Percentiles rank a stretch among this genome's conserved stretches.
These are phyloP conservation scores for Candida sp. DNA, from an alignment of 1,139 yeast genomes.

Conservation along the genomic window DNA sequence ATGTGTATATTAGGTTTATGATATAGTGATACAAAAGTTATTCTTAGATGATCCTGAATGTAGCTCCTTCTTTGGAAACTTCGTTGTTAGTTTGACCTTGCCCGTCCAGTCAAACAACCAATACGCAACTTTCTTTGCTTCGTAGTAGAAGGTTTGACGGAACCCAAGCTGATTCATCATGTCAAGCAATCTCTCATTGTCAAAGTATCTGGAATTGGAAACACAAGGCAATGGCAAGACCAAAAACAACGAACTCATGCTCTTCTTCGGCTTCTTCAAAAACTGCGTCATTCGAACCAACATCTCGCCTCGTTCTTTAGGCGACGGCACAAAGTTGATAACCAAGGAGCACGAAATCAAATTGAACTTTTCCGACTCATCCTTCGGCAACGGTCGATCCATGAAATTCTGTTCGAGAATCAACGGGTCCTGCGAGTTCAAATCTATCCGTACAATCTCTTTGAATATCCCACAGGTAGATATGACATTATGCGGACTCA, in stretches of 20 bases:
- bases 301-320: constrained; percentile 79
- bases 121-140: constrained; percentile 79
- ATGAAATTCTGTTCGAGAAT: constrained; percentile 85
- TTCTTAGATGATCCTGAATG: constrained; percentile 59
- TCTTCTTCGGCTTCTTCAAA: constrained; percentile 37
- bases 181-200: constrained; percentile 40
- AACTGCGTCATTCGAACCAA: constrained; percentile 62
- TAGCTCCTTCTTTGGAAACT: constrained; percentile 48
- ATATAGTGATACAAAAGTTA: constrained; percentile 57
- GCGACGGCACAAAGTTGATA: constrained; percentile 83
- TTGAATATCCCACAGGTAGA: constrained; percentile 56
- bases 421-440: constrained; percentile 76
- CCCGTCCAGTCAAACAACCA: constrained; percentile 66
- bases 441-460: constrained; percentile 67
- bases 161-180: constrained; percentile 70
- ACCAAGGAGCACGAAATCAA: constrained; percentile 85
- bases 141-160: constrained; percentile 45
- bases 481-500: constrained; percentile 72
- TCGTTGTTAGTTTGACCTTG: constrained; percentile 10
- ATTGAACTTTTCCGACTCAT: constrained; percentile 53
- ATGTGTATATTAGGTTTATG: constrained; percentile 6
- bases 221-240: constrained; percentile 92
- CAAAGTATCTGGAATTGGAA: constrained; percentile 78
- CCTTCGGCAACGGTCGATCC: constrained; percentile 66
- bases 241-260: constrained; percentile 56